Evolutionary conservation across 176 grass and related monocot genomes (phyloP), one percentile per base, ranked within the genome.

Genomic region (Raddia distichophylla): DNA sequence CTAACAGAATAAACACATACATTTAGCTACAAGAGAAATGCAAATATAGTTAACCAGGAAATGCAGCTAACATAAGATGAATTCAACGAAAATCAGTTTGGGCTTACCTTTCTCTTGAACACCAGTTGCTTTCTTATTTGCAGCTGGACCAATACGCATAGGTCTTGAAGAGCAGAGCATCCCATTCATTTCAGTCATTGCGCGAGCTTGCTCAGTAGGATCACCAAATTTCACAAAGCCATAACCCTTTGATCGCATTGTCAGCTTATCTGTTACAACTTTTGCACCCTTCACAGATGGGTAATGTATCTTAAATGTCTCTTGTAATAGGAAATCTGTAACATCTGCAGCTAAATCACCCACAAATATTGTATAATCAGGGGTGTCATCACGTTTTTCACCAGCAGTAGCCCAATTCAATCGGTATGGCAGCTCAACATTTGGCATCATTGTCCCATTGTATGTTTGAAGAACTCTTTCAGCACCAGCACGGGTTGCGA

Each of bases 111-210:
- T 94, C 67, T 87, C 87, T 64, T 89, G 89, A 66, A 83, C 75
- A n/a, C 66, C 86, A 73, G 82, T 53, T 60, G 76, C 77, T 73
- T 89, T 97, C 78, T 93, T 97, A 73, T 88, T 93, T 44, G 94
- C 86, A 70, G 91, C 94, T 7, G 91, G 79, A 17, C 94, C 94
- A 74, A 91, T 91, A 22, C 94, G 77, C 94, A 97, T 97, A 44
- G 89, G 86, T 60, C 94, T 93, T 71, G 89, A 85, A 51, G 91
- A 93, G 62, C 91, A 89, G n/a, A 82, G 76, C 89, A 97, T 87
- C 3, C 94, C 94, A 86, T 97, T 97, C 94, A 97, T 97, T 74
- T 97, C 94, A 47, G 86, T 71, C 94, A 97, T 93, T 71, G 94
- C 94, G 66, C 90, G 84, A 50, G 91, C 81, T 83, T 97, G 94